Conservation (phyloP, 768 basidiomycete species). For the Rhodosporidiobolus sp. region DNA sequence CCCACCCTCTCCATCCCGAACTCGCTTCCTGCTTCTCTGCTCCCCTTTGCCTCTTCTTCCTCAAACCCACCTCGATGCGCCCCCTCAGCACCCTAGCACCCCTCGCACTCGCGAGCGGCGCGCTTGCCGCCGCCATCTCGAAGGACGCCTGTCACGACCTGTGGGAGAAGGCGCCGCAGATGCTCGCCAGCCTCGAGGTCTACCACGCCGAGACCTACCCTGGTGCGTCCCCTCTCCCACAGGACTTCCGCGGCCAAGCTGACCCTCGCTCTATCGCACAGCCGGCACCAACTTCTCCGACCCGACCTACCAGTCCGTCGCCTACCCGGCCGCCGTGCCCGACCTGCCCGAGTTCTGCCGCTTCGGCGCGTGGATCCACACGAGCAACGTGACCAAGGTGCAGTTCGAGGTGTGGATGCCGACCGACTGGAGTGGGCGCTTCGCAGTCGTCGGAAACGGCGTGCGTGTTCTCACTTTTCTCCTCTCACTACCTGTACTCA, state of each 20-base stretch:
- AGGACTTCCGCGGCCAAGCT: neutral
- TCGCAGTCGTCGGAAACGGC: constrained; percentile 35
- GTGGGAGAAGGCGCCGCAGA: constrained; percentile 18
- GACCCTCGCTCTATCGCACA: neutral
- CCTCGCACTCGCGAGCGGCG: neutral
- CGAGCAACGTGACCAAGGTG: constrained; percentile 28
- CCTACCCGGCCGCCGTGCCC: constrained; percentile 10
- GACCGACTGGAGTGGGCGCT: constrained; percentile 21
- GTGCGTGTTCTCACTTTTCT: neutral
- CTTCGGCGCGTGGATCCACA: constrained; percentile 41
- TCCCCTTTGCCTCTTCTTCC: no score
- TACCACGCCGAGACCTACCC: constrained; percentile 25
- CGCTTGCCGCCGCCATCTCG: constrained; percentile 2
- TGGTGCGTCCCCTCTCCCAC: constrained; percentile 12
- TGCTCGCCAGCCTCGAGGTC: constrained; percentile 26
- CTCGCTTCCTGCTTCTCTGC: no score
- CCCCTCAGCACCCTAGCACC: no score
- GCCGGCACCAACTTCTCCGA: constrained; percentile 21
- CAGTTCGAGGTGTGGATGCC: constrained; percentile 43
- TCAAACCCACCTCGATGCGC: no score
- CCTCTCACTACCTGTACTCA: no score
- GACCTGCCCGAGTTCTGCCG: constrained; percentile 39
- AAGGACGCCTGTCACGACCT: constrained; percentile 15
- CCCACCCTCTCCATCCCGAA: no score
- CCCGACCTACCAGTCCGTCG: constrained; percentile 7